Conservation (phyloP, 768 basidiomycete species). For the Boletus barrowsii region DNA sequence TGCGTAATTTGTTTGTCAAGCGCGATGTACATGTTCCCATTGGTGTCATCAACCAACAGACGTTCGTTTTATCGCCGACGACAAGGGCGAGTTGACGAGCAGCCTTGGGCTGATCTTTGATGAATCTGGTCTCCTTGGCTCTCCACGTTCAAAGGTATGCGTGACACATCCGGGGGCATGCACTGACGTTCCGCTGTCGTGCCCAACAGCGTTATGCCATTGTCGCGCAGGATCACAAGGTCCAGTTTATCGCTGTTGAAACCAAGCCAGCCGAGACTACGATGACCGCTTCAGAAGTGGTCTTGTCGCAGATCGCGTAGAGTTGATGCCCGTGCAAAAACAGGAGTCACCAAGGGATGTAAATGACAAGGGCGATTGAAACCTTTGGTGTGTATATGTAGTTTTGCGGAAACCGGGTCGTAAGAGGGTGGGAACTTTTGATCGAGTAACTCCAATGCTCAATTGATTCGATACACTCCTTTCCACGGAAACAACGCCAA, state of each 20-base stretch:
- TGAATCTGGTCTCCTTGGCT: conserved; percentile 59
- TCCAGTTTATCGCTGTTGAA: conserved; percentile 53
- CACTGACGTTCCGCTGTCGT: neutral
- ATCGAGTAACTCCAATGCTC: too few species aligned
- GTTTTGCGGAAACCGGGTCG: too few species aligned
- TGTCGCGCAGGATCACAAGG: conserved; percentile 55
- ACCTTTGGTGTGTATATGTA: too few species aligned
- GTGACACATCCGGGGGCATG: neutral
- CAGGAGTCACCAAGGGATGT: too few species aligned
- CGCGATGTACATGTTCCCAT: neutral
- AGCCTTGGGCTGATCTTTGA: conserved; percentile 61
- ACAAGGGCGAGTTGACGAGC: conserved; percentile 55
- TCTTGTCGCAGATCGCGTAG: conserved; percentile 37
- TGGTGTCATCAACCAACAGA: conserved; percentile 28
- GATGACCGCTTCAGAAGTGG: conserved; percentile 47
- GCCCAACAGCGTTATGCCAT: conserved; percentile 50
- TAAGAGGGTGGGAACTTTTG: too few species aligned
- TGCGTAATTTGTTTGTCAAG: conserved; percentile 25
- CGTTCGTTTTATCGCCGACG: conserved; percentile 65
- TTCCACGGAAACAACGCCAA: too few species aligned
- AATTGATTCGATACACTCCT: too few species aligned
- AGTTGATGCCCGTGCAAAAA: neutral
- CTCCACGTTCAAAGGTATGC: conserved; percentile 61
- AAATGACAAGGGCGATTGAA: too few species aligned
- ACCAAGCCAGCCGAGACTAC: conserved; percentile 43